Conservation (phyloP, 176 grass and related monocot species). For the Juncus inflexus region DNA sequence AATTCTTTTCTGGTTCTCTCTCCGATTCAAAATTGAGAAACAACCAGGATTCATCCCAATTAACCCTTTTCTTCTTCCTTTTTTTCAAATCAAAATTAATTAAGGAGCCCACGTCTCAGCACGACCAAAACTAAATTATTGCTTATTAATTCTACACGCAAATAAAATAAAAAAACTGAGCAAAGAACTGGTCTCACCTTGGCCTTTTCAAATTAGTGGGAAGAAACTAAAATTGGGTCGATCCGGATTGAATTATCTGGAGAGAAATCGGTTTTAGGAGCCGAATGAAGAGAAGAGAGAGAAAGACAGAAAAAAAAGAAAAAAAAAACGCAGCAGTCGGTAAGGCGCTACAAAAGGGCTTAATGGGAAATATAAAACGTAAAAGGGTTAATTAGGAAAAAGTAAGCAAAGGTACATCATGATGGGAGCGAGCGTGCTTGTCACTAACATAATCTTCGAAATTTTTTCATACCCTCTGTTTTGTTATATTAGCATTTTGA, state of each 20-base stretch:
- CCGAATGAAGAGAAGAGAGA: conserved; percentile 26
- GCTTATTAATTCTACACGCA: conserved; percentile 13
- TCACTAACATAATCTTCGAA: conserved; percentile 14
- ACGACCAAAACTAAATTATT: conserved; percentile 15
- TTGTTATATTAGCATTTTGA: neutral
- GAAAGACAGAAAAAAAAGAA: conserved; percentile 11
- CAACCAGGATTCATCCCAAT: conserved; percentile 33
- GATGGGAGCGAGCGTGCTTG: conserved; percentile 17
- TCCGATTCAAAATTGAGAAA: conserved; percentile 10
- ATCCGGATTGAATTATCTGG: conserved; percentile 19
- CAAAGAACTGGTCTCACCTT: conserved; percentile 31
- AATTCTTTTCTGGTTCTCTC: conserved; percentile 23
- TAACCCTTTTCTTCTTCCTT: neutral
- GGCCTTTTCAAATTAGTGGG: conserved; percentile 21
- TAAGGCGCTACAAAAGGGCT: conserved; percentile 9
- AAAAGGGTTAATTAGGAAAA: conserved; percentile 22
- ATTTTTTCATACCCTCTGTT: conserved; percentile 3
- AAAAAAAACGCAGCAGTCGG: conserved; percentile 15
- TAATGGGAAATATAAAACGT: conserved; percentile 10
- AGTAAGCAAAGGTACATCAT: conserved; percentile 21
- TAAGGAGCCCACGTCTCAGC: conserved; percentile 31
- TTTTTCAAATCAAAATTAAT: conserved; percentile 7
- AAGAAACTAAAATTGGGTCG: conserved; percentile 27
- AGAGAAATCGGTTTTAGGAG: conserved; percentile 33
- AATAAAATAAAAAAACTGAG: conserved; percentile 19